Evolutionary conservation across 2,329 filamentous ascomycete genomes (phyloP).

Genomic region (Arthrobotrys sphaeroides): DNA sequence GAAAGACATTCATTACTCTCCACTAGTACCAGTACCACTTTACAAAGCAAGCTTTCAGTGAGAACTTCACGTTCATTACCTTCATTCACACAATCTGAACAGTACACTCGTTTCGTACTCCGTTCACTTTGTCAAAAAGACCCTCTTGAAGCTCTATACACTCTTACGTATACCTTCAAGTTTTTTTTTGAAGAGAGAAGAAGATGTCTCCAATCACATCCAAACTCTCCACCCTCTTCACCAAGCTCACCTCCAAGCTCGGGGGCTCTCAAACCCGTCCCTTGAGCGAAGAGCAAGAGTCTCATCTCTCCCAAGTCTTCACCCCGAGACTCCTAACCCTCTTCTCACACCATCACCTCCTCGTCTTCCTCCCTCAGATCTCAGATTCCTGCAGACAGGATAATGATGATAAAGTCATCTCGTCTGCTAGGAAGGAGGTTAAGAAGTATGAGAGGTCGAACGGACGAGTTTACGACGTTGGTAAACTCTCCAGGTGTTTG

Average conservation of each 20-base stretch:
- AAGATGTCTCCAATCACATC: constrained; percentile 33
- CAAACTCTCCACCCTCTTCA: constrained; percentile 19
- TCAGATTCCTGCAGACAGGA: too few relatives aligned
- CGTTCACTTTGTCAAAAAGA: constrained; percentile 3
- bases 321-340: constrained; percentile 2
- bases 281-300: neutral
- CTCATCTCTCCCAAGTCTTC: neutral
- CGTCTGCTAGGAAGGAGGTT: constrained; percentile 1
- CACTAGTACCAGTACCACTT: too few relatives aligned
- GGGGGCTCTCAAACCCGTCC: too few relatives aligned
- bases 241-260: constrained; percentile 31
- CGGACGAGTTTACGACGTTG: constrained; percentile 38
- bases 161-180: neutral
- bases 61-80: neutral
- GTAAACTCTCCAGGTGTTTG: constrained; percentile 35
- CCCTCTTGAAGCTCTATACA: neutral
- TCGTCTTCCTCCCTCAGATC: neutral
- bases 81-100: neutral
- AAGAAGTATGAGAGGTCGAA: constrained; percentile 28
- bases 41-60: neutral
- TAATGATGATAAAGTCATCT: constrained; percentile 19
- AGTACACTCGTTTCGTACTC: constrained; percentile 5
- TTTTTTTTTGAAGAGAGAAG: neutral
- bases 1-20: constrained; percentile 2
- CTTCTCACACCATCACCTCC: constrained; percentile 15